These are phyloP conservation scores for Eragrostis tef DNA, from an alignment of 202 grass and related monocot genomes.

Conservation along the genomic window DNA sequence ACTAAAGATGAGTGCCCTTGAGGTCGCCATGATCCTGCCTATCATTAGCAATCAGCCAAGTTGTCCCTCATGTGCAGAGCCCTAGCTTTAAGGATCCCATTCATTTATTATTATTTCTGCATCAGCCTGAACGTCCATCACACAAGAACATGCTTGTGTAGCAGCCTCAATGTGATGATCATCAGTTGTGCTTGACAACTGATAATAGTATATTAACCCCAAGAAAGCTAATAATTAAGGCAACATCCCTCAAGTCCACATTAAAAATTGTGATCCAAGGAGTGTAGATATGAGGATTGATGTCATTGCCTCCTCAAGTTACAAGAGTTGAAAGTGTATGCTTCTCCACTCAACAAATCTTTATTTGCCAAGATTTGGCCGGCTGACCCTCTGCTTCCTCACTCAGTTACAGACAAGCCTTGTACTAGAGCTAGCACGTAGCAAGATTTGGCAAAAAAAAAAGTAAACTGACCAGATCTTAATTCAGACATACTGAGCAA, in stretches of 20 bases:
- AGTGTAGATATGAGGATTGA: conserved; percentile 7
- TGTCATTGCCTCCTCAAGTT: conserved; percentile 13
- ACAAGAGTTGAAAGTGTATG: not conserved
- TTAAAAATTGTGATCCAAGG: not conserved
- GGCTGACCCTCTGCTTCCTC: not conserved
- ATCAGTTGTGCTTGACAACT: conserved; percentile 15
- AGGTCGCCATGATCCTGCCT: conserved; percentile 54
- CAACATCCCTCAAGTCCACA: conserved; percentile 29
- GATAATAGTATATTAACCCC: not conserved
- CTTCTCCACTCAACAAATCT: not conserved
- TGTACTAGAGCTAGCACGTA: not conserved
- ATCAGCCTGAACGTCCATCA: not conserved
- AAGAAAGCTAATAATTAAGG: not conserved
- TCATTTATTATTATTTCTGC: conserved; percentile 17
- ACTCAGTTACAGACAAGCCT: not conserved
- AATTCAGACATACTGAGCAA: too few species aligned
- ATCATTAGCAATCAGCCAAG: conserved; percentile 48
- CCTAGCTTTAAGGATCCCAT: conserved; percentile 57
- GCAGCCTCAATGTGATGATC: conserved; percentile 10
- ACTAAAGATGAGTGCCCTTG: conserved; percentile 25
- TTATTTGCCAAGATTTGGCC: not conserved
- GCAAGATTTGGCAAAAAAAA: not conserved
- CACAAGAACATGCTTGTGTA: conserved; percentile 32
- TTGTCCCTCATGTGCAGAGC: conserved; percentile 56
- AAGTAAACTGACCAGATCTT: too few species aligned